Evolutionary conservation across 2,329 filamentous ascomycete species (phyloP).

Genomic region (Emmonsiellopsis sp.): DNA sequence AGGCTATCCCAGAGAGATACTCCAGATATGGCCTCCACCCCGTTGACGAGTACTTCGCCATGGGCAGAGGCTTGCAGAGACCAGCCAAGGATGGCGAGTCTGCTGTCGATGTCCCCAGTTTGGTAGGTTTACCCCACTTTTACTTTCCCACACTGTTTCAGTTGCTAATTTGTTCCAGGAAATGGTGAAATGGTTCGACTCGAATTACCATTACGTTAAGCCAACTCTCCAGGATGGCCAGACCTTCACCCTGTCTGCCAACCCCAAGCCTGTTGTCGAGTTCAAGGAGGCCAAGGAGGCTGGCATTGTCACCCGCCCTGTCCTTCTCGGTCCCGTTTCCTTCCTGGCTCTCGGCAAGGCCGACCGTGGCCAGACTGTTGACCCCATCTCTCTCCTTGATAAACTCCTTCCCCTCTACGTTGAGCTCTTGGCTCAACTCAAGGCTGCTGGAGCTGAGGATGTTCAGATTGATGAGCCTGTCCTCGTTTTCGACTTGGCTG

Average conservation of each 20-base stretch:
- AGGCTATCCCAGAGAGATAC: conserved; percentile 91
- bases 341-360: conserved; percentile 98
- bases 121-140: conserved; percentile 42
- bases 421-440: conserved; percentile 84
- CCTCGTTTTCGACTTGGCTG: conserved; percentile 85
- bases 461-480: conserved; percentile 98
- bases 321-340: conserved; percentile 89
- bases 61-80: conserved; percentile 98
- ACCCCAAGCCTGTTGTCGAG: conserved; percentile 88
- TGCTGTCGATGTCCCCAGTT: conserved; percentile 73
- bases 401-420: conserved; percentile 93
- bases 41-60: conserved; percentile 97
- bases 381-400: conserved; percentile 87
- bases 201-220: conserved; percentile 99
- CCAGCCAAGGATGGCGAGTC: conserved; percentile 43
- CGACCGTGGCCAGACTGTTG: conserved; percentile 85
- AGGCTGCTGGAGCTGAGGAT: conserved; percentile 88
- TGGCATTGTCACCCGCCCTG: conserved; percentile 84
- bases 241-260: conserved; percentile 77
- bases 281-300: conserved; percentile 98
- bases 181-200: conserved; percentile 99
- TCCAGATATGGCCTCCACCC: conserved; percentile 76
- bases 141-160: conserved; percentile 4
- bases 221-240: conserved; percentile 95
- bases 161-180: conserved; percentile 44